These are phyloP conservation scores for Rhamnella rubrinervis DNA, from an alignment of 331 rosid genomes.

Conservation along the genomic window DNA sequence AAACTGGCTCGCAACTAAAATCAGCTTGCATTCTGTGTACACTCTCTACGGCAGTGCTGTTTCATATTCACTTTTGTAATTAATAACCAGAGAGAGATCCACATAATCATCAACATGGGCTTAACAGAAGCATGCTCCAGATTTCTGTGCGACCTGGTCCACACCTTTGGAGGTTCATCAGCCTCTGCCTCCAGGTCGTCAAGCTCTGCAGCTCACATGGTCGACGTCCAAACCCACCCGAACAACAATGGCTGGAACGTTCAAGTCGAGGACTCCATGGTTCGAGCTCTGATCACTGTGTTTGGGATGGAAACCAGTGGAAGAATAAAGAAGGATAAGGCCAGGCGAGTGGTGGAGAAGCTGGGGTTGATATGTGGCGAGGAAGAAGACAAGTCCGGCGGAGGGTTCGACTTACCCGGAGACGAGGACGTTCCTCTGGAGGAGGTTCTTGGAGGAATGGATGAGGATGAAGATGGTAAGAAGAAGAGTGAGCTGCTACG, in stretches of 20 bases:
- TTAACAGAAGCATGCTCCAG: slow-evolving; percentile 56
- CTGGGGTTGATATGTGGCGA: slow-evolving; percentile 55
- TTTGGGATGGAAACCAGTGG: slow-evolving; percentile 87
- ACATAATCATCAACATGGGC: slow-evolving; percentile 38
- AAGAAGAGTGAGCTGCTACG: slow-evolving; percentile 49
- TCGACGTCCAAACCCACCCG: slow-evolving; percentile 3
- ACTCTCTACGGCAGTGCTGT: not conserved
- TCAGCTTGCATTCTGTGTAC: not conserved
- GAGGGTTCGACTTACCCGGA: slow-evolving; percentile 43
- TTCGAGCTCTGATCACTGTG: slow-evolving; percentile 67
- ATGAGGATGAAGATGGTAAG: slow-evolving; percentile 39
- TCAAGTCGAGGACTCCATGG: slow-evolving; percentile 50
- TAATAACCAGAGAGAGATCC: no score
- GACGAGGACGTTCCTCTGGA: slow-evolving; percentile 54
- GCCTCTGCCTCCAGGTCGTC: slow-evolving; percentile 14
- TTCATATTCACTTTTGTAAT: not conserved
- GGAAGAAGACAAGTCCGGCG: slow-evolving; percentile 32
- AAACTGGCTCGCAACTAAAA: not conserved
- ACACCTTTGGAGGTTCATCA: slow-evolving; percentile 36
- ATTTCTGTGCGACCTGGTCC: slow-evolving; percentile 59
- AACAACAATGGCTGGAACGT: slow-evolving; percentile 7
- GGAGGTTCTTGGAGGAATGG: slow-evolving; percentile 60
- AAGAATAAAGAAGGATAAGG: slow-evolving; percentile 76
- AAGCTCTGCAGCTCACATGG: slow-evolving; percentile 23
- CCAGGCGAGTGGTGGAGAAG: slow-evolving; percentile 62